Percentiles rank a stretch among this genome's conserved stretches.
These are phyloP conservation scores for Prunus davidiana DNA, from an alignment of 306 rosid genomes.

Conservation along the genomic window DNA sequence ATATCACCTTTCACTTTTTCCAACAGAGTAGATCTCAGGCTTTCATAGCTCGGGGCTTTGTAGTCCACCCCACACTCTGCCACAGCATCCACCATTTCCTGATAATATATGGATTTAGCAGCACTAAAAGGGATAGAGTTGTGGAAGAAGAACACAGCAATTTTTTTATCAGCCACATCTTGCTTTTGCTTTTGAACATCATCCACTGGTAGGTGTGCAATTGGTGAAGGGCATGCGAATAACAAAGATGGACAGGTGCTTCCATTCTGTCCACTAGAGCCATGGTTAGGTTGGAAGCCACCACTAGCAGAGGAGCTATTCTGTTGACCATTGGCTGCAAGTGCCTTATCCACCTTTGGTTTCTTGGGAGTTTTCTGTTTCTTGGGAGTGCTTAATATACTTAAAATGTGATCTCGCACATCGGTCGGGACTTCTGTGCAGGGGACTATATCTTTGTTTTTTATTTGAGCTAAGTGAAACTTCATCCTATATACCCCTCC, in stretches of 20 bases:
- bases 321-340: constrained; percentile 42
- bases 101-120: constrained; percentile 59
- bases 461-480: constrained; percentile 77
- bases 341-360: constrained; percentile 42
- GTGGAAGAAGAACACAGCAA: constrained; percentile 59
- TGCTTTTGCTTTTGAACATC: constrained; percentile 47
- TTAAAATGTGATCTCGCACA: constrained; percentile 60
- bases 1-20: constrained; percentile 58
- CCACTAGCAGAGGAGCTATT: constrained; percentile 67
- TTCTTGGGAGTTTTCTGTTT: constrained; percentile 60
- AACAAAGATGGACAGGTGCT: constrained; percentile 54
- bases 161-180: constrained; percentile 59
- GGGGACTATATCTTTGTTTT: constrained; percentile 75
- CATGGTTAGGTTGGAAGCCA: constrained; percentile 52
- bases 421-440: constrained; percentile 60
- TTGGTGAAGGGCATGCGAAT: constrained; percentile 42
- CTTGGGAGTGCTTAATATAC: constrained; percentile 55
- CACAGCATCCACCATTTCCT: constrained; percentile 68
- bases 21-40: constrained; percentile 48
- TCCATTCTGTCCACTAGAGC: constrained; percentile 52
- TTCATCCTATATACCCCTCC: constrained; percentile 85
- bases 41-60: constrained; percentile 65
- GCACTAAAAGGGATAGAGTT: constrained; percentile 62
- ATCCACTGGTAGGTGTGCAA: constrained; percentile 40
- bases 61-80: constrained; percentile 62